Evolutionary conservation across 352 stramenopile genomes (phyloP), one percentile per base, ranked within the genome.

Genomic region (Globisporangium cederbergense): DNA sequence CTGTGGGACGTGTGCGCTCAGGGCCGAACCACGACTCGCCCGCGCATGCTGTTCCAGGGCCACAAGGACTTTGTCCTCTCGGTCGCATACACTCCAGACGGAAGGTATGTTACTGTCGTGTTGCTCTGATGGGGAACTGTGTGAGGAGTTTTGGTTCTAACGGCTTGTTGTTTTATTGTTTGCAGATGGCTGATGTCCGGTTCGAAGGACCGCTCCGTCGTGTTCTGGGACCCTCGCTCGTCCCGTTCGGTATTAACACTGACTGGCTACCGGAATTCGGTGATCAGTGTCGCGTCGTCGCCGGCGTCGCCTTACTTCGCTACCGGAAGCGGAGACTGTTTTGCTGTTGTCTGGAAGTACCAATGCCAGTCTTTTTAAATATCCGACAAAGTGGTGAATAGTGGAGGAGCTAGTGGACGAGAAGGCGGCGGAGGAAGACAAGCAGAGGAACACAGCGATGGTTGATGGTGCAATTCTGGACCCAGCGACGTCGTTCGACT

Each of bases 1-100:
- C 66, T 95, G 22, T 95, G 86, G 86, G 86, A 93, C 57, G 85
- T 93, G 36, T 86, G 78, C 55, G 84, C 83, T 0, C 84, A 91
- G 60, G 86, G 84, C 52, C 84, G 83, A 57, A 91, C 86, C 22
- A 91, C 86, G 11, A 91, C 84, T 56, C 79, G 83, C 32, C 86
- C 86, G 8, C 86, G 86, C n/a, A 92, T 93, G 81, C 71, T 95
- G 30, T 95, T 93, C 76, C 83, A 93, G 70, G 86, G 84, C 25
- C 86, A 95, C 77, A 93, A 93, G 58, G 86, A 93, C 71, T 93
- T 93, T 69, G 86, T 95, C 20, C 66, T 95, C 16, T 93, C 84
- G 14, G 86, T 93, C 16, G 86, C 84, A 13, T 93, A 95, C 67
- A 91, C 86, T n/a, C 86, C 84, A 47, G 86, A 95, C 74, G 84